Base-by-base conservation (phyloP, 306 rosid species). In the Cicer pinnatifidum region DNA sequence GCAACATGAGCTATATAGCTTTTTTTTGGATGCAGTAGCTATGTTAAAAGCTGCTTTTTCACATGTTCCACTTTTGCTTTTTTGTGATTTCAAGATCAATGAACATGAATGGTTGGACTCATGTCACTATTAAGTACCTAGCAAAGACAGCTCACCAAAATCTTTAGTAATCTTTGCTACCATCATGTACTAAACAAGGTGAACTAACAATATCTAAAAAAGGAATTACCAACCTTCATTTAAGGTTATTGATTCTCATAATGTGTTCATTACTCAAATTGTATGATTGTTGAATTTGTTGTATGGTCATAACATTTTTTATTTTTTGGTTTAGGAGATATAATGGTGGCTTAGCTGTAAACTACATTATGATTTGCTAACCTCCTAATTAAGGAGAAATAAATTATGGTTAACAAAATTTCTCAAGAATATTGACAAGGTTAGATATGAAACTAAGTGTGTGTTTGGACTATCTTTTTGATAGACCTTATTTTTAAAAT, bases 61-160 rank as follows among this genome's bases (percentile, higher is more conserved):
- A 84, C 96, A 83, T 88, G 94, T 69, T 82, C 19, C 19, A 61
- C 73, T 79, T 87, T 84, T 81, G 69, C 86, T 80, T 90, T 88
- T 81, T 82, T 78, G 77, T 75, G 78, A 69, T 78, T 81, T 61
- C 72, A 71, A 53, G 50, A 79, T 43, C 28, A 52, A 58, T 71
- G 62, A 78, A 76, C 78, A 57, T 68, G 46, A 61, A 59, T 67
- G 76, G 71, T 78, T 78, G 70, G 64, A 70, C 48, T 58, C 16
- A 51, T 20, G 80, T 75, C 78, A 6, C 76, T 74, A 59, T 74
- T 44, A 60, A 71, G 62, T 13, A 71, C 81, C 64, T 70, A 65
- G 53, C 70, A 3, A 46, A 10, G 67, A 75, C 82, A 63, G 67
- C 84, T 86, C 85, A 76, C 75, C 82, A 52, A 46, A 61, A 71